Evolutionary conservation across 2,329 filamentous ascomycete genomes (phyloP).

Genomic region (Trichoderma atrobrunneum): DNA sequence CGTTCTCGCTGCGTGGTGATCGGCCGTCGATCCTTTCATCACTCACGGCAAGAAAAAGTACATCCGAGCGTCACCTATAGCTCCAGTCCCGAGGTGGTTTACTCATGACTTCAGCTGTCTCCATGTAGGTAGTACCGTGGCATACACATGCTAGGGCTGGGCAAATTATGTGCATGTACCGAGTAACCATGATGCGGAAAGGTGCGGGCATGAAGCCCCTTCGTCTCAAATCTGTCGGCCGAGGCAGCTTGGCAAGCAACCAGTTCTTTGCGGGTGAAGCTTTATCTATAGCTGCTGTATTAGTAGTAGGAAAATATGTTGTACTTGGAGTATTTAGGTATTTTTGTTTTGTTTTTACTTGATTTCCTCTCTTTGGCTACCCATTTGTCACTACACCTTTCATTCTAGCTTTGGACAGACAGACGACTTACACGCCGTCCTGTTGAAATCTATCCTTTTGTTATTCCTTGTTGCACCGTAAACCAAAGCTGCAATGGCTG

Average conservation of each 20-base stretch:
- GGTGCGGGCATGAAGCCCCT: background rate
- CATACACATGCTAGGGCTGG: background rate
- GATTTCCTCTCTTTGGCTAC: background rate
- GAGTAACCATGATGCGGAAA: background rate
- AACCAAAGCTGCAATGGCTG: constrained; percentile 24
- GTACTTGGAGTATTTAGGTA: background rate
- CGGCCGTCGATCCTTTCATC: background rate
- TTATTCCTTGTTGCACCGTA: background rate
- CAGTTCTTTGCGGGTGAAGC: background rate
- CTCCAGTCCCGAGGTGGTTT: background rate
- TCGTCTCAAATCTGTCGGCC: background rate
- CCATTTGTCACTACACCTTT: background rate
- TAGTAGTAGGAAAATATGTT: too few relatives aligned
- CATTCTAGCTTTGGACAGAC: background rate
- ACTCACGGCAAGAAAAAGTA: background rate
- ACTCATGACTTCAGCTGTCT: background rate
- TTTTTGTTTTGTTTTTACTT: background rate
- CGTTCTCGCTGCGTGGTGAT: background rate
- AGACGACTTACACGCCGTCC: background rate
- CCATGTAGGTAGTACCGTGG: background rate
- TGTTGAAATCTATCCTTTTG: background rate
- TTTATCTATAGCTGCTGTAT: background rate
- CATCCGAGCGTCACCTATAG: background rate
- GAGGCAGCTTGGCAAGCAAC: background rate
- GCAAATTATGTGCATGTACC: background rate